Percentiles rank a stretch among this genome's conserved stretches.
These are phyloP conservation scores for Dioscorea cayenensis DNA, from an alignment of 116 monocot species.

Conservation along the genomic window DNA sequence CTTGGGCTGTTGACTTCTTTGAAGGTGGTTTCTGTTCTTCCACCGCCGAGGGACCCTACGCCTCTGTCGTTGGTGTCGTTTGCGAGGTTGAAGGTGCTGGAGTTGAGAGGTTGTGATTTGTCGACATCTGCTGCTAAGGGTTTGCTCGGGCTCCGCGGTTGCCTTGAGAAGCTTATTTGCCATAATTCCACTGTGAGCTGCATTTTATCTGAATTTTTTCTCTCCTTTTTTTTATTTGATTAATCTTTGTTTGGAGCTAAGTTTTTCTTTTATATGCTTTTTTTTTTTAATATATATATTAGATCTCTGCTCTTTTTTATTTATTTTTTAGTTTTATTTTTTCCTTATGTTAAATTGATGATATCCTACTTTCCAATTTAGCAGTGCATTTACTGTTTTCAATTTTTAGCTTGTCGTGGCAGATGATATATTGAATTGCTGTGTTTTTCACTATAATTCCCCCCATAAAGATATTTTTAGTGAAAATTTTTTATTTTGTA, in stretches of 20 bases:
- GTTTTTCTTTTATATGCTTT: too few species aligned
- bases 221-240: not conserved
- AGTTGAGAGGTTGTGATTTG: conserved; percentile 84
- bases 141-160: conserved; percentile 60
- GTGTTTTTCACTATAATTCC: too few species aligned
- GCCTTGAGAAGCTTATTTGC: conserved; percentile 87
- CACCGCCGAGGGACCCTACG: conserved; percentile 66
- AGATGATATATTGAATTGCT: too few species aligned
- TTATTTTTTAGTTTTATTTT: too few species aligned
- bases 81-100: conserved; percentile 51
- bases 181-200: conserved; percentile 83
- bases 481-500: too few species aligned
- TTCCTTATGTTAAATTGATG: too few species aligned
- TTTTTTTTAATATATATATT: too few species aligned
- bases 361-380: too few species aligned
- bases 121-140: conserved; percentile 65
- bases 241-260: not conserved
- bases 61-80: conserved; percentile 68
- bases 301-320: not conserved
- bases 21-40: conserved; percentile 60
- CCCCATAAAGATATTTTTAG: too few species aligned
- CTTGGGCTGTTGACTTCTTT: conserved; percentile 63
- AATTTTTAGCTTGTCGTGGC: too few species aligned
- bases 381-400: too few species aligned
- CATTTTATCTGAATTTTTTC: not conserved